These are phyloP conservation scores for Skeletonema marinoi DNA, from an alignment of 108 stramenopile species.

Conservation along the genomic window DNA sequence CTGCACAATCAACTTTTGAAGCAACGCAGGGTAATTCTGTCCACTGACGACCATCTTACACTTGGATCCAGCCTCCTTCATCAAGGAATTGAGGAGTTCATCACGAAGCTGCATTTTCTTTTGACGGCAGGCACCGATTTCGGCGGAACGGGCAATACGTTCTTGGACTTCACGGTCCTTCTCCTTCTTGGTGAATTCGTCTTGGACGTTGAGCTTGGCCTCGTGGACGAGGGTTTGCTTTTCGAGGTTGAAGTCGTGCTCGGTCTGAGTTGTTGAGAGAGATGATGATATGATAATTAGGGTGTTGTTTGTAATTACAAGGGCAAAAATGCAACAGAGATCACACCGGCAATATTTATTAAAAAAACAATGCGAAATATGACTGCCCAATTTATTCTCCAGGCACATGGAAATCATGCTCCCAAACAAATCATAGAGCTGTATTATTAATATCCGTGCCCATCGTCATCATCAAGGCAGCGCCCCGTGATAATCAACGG, in stretches of 20 bases:
- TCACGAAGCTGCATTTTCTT: slow-evolving; percentile 98
- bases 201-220: slow-evolving; percentile 95
- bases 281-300: neutral
- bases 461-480: neutral
- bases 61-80: slow-evolving; percentile 78
- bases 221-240: slow-evolving; percentile 99
- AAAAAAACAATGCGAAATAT: slow-evolving; percentile 2
- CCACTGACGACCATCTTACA: slow-evolving; percentile 81
- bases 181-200: slow-evolving; percentile 97
- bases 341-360: neutral
- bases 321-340: neutral
- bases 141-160: slow-evolving; percentile 92
- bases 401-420: neutral
- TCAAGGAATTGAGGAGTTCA: slow-evolving; percentile 81
- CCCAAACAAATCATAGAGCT: neutral
- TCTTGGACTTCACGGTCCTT: slow-evolving; percentile 95
- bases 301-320: neutral
- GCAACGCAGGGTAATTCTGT: slow-evolving; percentile 90
- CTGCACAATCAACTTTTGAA: slow-evolving; percentile 97
- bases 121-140: slow-evolving; percentile 94
- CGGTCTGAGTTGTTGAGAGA: slow-evolving; percentile 56
- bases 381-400: neutral
- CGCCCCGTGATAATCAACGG: neutral
- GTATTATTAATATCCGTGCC: neutral
- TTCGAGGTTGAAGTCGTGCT: slow-evolving; percentile 98